Evolutionary conservation across 805 yeast species (phyloP), one percentile per base, ranked within the genome.

Genomic region (Priceomyces melissophilus): DNA sequence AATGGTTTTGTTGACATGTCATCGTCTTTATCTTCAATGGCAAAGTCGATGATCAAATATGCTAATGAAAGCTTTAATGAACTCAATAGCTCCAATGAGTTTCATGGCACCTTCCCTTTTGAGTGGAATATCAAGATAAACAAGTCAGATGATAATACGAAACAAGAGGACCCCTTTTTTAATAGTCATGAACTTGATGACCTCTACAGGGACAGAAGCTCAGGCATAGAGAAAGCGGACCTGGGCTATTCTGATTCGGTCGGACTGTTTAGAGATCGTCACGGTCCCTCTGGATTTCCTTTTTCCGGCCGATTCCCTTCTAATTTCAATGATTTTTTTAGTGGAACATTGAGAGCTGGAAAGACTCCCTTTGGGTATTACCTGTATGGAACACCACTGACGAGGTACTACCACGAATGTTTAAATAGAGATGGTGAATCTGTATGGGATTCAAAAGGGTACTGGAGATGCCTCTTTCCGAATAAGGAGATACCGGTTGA

Each of bases 401-500:
- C 75, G 2, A 59, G 71, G 37, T 75, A 78, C 45, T 87, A 81
- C 58, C 69, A 75, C 39, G 70, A 76, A 35, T 91, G 98, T 61
- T 50, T 75, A 46, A 76, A 75, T 14, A 63, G 73, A 28, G 65
- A 79, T 7, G 98, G 99, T 3, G 63, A 75, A 5, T 77, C 87
- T 0, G 81, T 80, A 10, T 91, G 97, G 96, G 95, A 88, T 56
- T 64, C 77, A 29, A 71, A 75, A 15, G 98, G 97, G 0, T 76
- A 81, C 60, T 91, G 97, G 97, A 77, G 90, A 55, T 91, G 98
- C 63, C 65, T 91, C 35, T 84, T 90, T 60, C 96, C 96, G 10
- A 71, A 72, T 48, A 44, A 61, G 27, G 54, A 63, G 60, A 36
- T 68, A 45, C 47, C 72, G 51, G 38, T 67, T 53, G 42, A 57